A percentile compares a stretch with the other conserved stretches of the same genome.
Evolutionary conservation across 2,329 filamentous ascomycete species (phyloP).

Genomic region (Hypoxylon sp.): DNA sequence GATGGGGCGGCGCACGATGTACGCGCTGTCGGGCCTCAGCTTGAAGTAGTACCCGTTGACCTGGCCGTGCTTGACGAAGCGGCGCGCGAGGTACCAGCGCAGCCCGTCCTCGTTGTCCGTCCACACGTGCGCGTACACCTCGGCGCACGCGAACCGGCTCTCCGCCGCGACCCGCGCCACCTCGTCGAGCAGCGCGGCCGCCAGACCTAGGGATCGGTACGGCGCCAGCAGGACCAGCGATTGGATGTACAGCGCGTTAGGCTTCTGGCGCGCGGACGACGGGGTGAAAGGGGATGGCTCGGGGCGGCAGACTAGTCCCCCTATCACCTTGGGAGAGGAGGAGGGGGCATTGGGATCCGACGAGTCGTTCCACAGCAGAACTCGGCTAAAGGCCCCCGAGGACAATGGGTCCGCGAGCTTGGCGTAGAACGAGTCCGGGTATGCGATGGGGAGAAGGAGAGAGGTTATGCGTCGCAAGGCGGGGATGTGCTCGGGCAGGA

Average conservation of each 20-base stretch:
- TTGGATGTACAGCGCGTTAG: slow-evolving; percentile 68
- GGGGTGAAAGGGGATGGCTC: slow-evolving; percentile 56
- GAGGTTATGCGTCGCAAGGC: slow-evolving; percentile 71
- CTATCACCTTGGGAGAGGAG: slow-evolving; percentile 60
- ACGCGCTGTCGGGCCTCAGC: slow-evolving; percentile 68
- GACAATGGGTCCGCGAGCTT: slow-evolving; percentile 59
- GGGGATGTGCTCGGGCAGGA: slow-evolving; percentile 61
- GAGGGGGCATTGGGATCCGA: slow-evolving; percentile 31
- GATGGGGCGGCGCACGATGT: slow-evolving; percentile 62
- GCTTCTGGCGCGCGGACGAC: slow-evolving; percentile 39
- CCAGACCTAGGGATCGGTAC: slow-evolving; percentile 68
- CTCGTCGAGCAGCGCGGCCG: slow-evolving; percentile 64
- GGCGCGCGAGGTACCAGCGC: slow-evolving; percentile 67
- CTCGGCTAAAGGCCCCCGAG: slow-evolving; percentile 65
- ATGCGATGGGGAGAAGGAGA: slow-evolving; percentile 69
- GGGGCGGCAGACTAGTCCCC: slow-evolving; percentile 69
- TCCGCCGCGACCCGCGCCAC: slow-evolving; percentile 55
- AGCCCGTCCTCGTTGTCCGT: slow-evolving; percentile 70
- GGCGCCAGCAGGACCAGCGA: slow-evolving; percentile 70
- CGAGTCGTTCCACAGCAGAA: slow-evolving; percentile 64
- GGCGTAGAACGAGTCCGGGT: slow-evolving; percentile 71
- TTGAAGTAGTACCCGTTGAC: slow-evolving; percentile 69
- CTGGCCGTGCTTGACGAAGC: slow-evolving; percentile 60
- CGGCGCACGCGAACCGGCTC: slow-evolving; percentile 49
- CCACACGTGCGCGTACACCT: slow-evolving; percentile 73